Base-by-base conservation (phyloP, 2,329 filamentous ascomycete species). In the Metarhizium sp. region DNA sequence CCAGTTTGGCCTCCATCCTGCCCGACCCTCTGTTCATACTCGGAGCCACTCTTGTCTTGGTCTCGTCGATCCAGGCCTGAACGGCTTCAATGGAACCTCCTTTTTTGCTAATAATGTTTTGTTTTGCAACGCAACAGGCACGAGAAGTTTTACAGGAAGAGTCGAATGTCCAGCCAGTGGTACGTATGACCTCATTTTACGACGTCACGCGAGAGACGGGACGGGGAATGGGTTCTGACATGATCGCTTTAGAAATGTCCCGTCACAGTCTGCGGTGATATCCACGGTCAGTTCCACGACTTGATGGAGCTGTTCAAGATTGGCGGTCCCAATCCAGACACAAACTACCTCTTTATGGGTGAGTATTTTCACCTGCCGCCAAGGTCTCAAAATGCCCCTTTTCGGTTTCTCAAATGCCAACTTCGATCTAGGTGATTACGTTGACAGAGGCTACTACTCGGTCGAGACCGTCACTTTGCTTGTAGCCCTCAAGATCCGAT, bases 251-350 rank as follows among this genome's bases (percentile, higher is more conserved):
- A 92, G 88, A 96, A 96, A 92, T 97, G 92, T 72, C 94, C 94
- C 48, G 94, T 97, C 63, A 99, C 94, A 55, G 94, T 99, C 59
- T 97, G 94, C 73, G 94, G 94, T 71, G 94, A 99, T 75, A 99
- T 99, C 71, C 94, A 99, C 74, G 94, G 94, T 63, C 94, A 99
- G 75, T 97, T 97, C 73, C 92, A 97, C 74, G 94, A 99, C 70
- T 76, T 99, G 73, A 97, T 99, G 91, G 94, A 99, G 77, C 84
- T 99, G 54, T 99, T 99, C 82, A 95, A 95, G 78, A 97, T 99
- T 72, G 94, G 94, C 64, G 94, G 94, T 54, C 91, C 92, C 58
- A 96, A 96, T 70, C 94, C 94, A 62, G 94, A 99, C 74, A 97
- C 94, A 69, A 97, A 97, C 78, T 97, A 97, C 75, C 86, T 97